phyloP scores from a whole-genome alignment of 371 early-diverging fungal genomes.

The Rhizomucor pusillus region DNA sequence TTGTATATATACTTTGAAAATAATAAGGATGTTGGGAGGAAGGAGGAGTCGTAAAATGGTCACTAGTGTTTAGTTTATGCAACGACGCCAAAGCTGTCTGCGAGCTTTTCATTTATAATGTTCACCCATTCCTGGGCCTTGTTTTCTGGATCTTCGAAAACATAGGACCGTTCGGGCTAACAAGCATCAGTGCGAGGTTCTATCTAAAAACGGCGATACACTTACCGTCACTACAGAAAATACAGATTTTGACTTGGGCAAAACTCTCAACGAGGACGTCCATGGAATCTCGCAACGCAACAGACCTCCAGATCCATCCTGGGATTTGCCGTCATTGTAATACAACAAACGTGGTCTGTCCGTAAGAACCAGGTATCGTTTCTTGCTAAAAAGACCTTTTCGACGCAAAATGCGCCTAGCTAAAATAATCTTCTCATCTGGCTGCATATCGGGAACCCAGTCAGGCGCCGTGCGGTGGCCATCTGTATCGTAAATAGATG shows the following conservation, averaged over 20 bases:
- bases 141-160: conserved; percentile 53
- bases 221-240: conserved; percentile 67
- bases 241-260: conserved; percentile 55
- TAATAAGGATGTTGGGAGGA: no score
- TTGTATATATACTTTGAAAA: no score
- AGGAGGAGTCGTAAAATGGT: no score
- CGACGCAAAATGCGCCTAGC: conserved; percentile 59
- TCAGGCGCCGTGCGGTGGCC: conserved; percentile 30
- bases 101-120: conserved; percentile 47
- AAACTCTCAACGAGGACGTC: conserved; percentile 46
- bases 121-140: conserved; percentile 58
- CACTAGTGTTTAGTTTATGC: conserved; percentile 12
- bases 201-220: not conserved
- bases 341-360: conserved; percentile 70
- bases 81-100: conserved; percentile 49
- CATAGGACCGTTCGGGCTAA: conserved; percentile 56
- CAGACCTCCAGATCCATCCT: conserved; percentile 31
- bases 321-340: conserved; percentile 56
- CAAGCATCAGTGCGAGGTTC: not conserved
- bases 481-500: conserved; percentile 18
- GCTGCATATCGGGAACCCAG: conserved; percentile 50
- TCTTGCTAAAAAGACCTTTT: conserved; percentile 61
- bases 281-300: conserved; percentile 58
- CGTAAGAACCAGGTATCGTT: conserved; percentile 64
- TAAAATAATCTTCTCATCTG: conserved; percentile 63